Evolutionary conservation across 495 filamentous ascomycete species (phyloP), one percentile per base, ranked within the genome.

Genomic region (Diplogelasinospora grovesii): DNA sequence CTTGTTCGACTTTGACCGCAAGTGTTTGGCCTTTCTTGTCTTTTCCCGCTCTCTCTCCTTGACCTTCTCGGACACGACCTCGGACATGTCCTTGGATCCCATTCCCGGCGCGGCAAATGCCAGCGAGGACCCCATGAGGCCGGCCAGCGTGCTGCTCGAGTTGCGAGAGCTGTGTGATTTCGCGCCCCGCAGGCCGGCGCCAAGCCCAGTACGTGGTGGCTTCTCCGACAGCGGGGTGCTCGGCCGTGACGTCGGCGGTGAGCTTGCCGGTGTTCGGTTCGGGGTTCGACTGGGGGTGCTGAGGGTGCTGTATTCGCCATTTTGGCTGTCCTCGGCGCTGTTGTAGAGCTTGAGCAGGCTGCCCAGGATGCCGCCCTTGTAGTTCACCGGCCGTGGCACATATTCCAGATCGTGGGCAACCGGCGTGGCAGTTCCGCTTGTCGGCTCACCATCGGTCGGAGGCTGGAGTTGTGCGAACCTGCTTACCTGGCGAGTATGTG

Each of bases 271-370:
- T 33, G 53, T 56, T 45, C 52, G 36, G 60, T 59, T 46, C 31
- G 53, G 43, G 27, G 48, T 50, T 50, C 57, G 23, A 35, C 15
- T 43, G 21, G 46, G 47, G 5, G 41, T 59, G 46, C 35, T 68
- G 35, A 26, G 43, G 30, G 26, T 54, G 48, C 50, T 68, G 5
- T 44, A 40, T 22, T 50, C 52, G n/a, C 25, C 23, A 1, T 30
- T 22, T 3, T 28, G 44, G 10, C 38, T 22, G 14, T 45, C 52
- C 21, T 57, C 42, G 3, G 58, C 53, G 23, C 61, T 40, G 38
- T 75, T 74, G 50, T 89, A 83, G 8, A 94, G 71, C 58, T 85
- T 93, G 39, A 95, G 65, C 2, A 97, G 64, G 6, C 78, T 83
- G 4, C 81, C 79, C 6, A 97, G 67, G 30, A 93, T 75, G 21